Evolutionary conservation across 192 early-diverging fungal genomes (phyloP), one percentile per base, ranked within the genome.

Genomic region (Gamsiella multidivaricata): DNA sequence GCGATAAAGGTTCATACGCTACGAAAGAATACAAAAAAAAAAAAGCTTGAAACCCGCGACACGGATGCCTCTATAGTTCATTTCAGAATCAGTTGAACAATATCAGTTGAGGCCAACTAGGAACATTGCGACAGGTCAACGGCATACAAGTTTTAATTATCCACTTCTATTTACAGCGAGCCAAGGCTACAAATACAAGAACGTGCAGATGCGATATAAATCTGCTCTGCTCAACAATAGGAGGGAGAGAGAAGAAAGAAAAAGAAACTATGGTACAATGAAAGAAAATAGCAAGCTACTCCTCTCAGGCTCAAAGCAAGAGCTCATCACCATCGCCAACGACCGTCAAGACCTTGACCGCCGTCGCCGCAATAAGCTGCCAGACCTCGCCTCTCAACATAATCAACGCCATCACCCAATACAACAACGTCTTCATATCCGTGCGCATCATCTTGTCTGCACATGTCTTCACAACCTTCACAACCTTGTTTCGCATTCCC

Each of bases 331-430:
- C 59, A 0, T 76, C 72, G 17, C 72, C 72, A 49, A 68, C 59
- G 20, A 78, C 61, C n/a, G 74, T 78, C 54, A 78, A 32, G 5
- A 78, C 65, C 61, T 78, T 78, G 60, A 78, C 60, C 0, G 74
- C 74, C 20, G 60, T 78, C 0, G 74, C 74, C 1, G 74, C 66
- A 64, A 78, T 69, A 26, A 78, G 50, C 41, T 78, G 74, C 74
- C 74, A 78, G 26, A 78, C 66, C 33, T 78, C 65, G 0, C 74
- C 74, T 20, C 74, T 56, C 18, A 78, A 61, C 74, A 78, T 78
- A 28, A 78, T 78, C 45, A 78, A 32, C 14, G 74, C 74, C 74
- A 78, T 78, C 46, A 78, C 52, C 74, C 74, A 78, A 32, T 78
- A 78, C 61, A 78, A 32, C 11, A 78, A 54, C 23, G 74, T 78